Base-by-base conservation (phyloP, 345 rosid genomes). In the Carallia brachiata region DNA sequence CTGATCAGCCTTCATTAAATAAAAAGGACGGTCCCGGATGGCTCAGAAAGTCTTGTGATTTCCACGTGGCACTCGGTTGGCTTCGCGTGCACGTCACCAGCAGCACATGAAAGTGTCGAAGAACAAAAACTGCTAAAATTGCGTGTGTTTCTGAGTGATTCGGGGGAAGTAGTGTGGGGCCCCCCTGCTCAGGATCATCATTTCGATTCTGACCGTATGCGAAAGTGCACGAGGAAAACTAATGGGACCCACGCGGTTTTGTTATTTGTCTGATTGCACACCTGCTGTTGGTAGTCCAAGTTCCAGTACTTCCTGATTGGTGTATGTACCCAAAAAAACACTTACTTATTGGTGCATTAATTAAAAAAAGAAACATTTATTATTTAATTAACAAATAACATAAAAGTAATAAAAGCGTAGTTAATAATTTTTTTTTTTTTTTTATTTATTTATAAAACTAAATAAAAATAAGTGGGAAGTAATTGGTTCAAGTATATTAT, bases 231-330 rank as follows among this genome's bases (percentile, higher is more conserved):
- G 73, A 77, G 61, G 52, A 31, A 65, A 71, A 13, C 6, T 1
- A 9, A 52, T 60, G 58, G 86, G 71, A 28, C 86, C 90, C 82
- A 88, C 90, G 52, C 85, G 88, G 75, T 75, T 88, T 83, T 58
- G 78, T 68, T 70, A 32, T 71, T 67, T 80, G 77, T 57, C 84
- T 39, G 76, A 32, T 61, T 1, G 55, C 13, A 9, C 50, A 4
- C 16, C 17, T 1, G 48, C 10, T 1, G 48, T 2, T 40, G 10
- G 48, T 23, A 23, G 23, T 23, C 23, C 23, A 23, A 23, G 23
- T 23, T 23, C 23, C 23, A 23, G 23, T 23, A 23, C 23, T 23
- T 23, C 23, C 23, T 23, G 23, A 23, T 23, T 23, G 23, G 23
- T 23, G 23, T 23, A 23, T 23, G 23, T 23, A 23, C 23, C 23